Evolutionary conservation across 2,329 filamentous ascomycete genomes (phyloP).

Genomic region (Iodosphaeria phyllophila): DNA sequence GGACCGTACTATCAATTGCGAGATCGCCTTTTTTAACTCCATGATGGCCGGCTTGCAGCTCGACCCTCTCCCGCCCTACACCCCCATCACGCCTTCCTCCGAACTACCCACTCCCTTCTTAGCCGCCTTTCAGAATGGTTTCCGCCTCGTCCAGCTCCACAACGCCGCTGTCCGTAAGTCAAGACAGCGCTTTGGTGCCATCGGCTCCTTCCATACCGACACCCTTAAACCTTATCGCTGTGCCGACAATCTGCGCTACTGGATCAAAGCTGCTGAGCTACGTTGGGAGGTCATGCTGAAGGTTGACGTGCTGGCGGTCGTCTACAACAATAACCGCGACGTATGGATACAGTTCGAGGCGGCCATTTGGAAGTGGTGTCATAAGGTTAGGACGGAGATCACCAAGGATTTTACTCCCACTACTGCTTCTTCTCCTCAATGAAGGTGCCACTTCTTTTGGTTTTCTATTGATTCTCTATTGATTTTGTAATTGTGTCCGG

Average conservation of each 20-base stretch:
- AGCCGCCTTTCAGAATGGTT: slow-evolving; percentile 53
- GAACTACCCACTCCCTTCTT: slow-evolving; percentile 58
- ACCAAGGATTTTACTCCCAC: too few species aligned
- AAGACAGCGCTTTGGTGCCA: slow-evolving; percentile 70
- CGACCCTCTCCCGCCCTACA: slow-evolving; percentile 53
- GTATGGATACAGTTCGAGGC: slow-evolving; percentile 71
- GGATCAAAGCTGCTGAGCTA: slow-evolving; percentile 89
- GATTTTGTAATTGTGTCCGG: too few species aligned
- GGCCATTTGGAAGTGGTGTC: slow-evolving; percentile 70
- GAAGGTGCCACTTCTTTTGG: too few species aligned
- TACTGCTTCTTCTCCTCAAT: too few species aligned
- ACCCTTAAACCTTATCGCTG: slow-evolving; percentile 86
- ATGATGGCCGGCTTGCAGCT: too few species aligned
- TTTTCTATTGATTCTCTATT: too few species aligned
- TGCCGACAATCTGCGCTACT: slow-evolving; percentile 86
- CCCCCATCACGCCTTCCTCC: slow-evolving; percentile 28
- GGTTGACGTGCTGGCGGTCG: slow-evolving; percentile 72
- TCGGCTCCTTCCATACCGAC: slow-evolving; percentile 79
- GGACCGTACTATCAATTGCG: slow-evolving; percentile 55
- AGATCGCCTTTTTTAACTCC: slow-evolving; percentile 63
- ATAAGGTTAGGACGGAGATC: slow-evolving; percentile 67
- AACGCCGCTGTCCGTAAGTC: slow-evolving; percentile 78
- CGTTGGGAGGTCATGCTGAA: slow-evolving; percentile 77
- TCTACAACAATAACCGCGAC: slow-evolving; percentile 50
- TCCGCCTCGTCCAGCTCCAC: slow-evolving; percentile 70